Evolutionary conservation across 768 basidiomycete species (phyloP).

Genomic region (Melanogaster broomeanus): DNA sequence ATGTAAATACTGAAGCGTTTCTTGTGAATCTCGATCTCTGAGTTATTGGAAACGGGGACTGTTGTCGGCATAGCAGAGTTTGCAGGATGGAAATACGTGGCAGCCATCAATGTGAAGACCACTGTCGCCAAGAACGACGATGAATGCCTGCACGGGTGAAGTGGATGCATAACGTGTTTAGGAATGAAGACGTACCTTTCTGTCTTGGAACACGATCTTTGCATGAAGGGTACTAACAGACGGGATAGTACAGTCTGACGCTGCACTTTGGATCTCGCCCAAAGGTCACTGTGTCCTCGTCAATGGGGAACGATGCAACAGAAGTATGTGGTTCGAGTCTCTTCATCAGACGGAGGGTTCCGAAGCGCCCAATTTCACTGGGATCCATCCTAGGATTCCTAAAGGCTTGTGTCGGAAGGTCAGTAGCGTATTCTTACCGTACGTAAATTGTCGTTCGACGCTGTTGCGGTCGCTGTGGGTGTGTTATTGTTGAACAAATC

Average conservation of each 20-base stretch:
- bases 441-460: not conserved
- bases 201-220: slow-evolving; percentile 61
- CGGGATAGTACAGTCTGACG: slow-evolving; percentile 69
- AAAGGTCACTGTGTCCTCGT: slow-evolving; percentile 66
- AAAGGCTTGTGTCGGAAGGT: not conserved
- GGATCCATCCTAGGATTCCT: slow-evolving; percentile 43
- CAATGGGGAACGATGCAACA: slow-evolving; percentile 72
- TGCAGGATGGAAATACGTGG: slow-evolving; percentile 52
- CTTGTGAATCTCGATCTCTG: slow-evolving; percentile 65
- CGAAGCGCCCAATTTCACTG: slow-evolving; percentile 63
- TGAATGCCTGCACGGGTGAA: slow-evolving; percentile 54
- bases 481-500: no score
- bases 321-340: slow-evolving; percentile 43
- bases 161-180: not conserved
- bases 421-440: not conserved
- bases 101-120: slow-evolving; percentile 67
- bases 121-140: slow-evolving; percentile 57
- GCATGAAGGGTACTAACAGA: slow-evolving; percentile 65
- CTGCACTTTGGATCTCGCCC: slow-evolving; percentile 65
- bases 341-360: slow-evolving; percentile 66
- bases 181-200: slow-evolving; percentile 45
- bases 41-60: slow-evolving; percentile 65
- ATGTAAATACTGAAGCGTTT: slow-evolving; percentile 73
- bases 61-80: slow-evolving; percentile 42
- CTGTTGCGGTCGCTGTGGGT: not conserved